A percentile compares a stretch with the other conserved stretches of the same genome.
These are phyloP conservation scores for Larix sibirica DNA, from an alignment of 83 land plant genomes.

Conservation along the genomic window DNA sequence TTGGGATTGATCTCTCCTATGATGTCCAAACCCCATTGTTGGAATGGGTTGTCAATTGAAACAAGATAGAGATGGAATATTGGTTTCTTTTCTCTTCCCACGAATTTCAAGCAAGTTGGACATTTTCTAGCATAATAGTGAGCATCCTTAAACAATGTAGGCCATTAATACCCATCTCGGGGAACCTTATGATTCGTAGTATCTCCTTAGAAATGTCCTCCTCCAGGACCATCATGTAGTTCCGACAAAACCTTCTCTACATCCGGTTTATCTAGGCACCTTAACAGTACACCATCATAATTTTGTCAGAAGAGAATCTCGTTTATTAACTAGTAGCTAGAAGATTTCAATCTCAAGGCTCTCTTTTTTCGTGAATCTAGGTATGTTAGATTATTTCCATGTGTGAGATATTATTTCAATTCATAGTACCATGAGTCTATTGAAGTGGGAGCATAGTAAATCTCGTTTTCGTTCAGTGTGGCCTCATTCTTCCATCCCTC, in stretches of 20 bases:
- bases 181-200: neutral
- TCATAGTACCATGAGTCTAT: no score
- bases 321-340: no score
- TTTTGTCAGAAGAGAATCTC: no score
- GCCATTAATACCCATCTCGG: neutral
- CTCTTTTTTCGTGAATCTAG: no score
- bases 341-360: no score
- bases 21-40: neutral
- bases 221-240: neutral
- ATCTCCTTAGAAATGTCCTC: neutral
- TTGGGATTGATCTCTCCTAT: neutral
- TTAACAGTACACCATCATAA: neutral
- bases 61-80: neutral
- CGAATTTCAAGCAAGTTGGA: neutral
- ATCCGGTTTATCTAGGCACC: neutral
- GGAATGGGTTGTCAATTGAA: neutral
- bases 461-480: no score
- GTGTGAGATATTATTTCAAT: no score
- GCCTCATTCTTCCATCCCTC: no score
- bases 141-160: neutral
- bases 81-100: neutral
- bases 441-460: no score
- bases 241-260: neutral
- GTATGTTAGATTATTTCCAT: no score
- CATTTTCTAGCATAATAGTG: neutral